Conservation (phyloP, 306 rosid genomes). For the Castanopsis chinensis region DNA sequence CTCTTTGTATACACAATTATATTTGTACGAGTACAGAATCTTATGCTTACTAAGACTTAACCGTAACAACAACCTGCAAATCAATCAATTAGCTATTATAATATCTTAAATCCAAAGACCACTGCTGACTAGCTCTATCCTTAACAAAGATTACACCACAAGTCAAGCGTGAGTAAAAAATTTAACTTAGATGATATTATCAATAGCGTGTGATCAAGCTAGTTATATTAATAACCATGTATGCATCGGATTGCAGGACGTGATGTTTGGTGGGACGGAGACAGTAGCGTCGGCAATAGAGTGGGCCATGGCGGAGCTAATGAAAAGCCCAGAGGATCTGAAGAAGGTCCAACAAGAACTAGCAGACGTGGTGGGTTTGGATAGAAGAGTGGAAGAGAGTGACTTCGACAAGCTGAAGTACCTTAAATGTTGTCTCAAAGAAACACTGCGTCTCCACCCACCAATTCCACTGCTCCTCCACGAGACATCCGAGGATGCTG, state of each 20-base stretch:
- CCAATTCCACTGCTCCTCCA: conserved; percentile 92
- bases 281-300: conserved; percentile 93
- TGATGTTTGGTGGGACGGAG: conserved; percentile 96
- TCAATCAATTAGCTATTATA: no score
- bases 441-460: conserved; percentile 83
- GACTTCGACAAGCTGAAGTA: conserved; percentile 64
- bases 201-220: no score
- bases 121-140: no score
- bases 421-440: conserved; percentile 60
- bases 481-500: conserved; percentile 73
- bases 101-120: no score
- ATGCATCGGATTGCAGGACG: conserved; percentile 44
- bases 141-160: no score
- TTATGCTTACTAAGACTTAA: no score
- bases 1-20: no score
- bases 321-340: conserved; percentile 64
- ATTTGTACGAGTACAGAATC: no score
- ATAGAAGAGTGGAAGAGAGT: conserved; percentile 58
- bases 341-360: conserved; percentile 63
- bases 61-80: no score
- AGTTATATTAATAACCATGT: no score
- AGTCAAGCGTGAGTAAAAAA: no score
- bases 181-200: no score
- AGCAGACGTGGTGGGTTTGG: conserved; percentile 60
- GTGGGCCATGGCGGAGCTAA: conserved; percentile 81